Evolutionary conservation across 1,284 basidiomycete genomes (phyloP).

Genomic region (Apiotrichum brassicae): DNA sequence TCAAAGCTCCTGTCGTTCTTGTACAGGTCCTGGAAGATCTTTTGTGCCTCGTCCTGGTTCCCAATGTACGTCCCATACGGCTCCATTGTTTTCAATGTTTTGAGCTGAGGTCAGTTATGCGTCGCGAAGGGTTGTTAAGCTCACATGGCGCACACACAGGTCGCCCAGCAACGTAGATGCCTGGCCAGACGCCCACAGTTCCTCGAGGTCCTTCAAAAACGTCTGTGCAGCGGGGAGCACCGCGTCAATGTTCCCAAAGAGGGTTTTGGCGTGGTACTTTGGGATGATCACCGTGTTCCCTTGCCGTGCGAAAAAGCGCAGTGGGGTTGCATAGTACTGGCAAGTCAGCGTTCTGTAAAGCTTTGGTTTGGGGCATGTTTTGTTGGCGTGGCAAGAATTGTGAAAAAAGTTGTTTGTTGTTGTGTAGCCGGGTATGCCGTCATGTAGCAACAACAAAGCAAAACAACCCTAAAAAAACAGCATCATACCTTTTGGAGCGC

Average conservation of each 20-base stretch:
- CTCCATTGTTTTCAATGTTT: constrained; percentile 72
- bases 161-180: constrained; percentile 67
- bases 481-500: constrained; percentile 39
- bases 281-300: constrained; percentile 81
- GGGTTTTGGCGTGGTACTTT: constrained; percentile 79
- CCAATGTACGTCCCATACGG: constrained; percentile 85
- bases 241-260: constrained; percentile 90
- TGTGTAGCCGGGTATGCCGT: too few species aligned
- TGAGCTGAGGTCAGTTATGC: constrained; percentile 51
- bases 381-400: too few species aligned
- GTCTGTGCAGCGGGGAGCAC: constrained; percentile 80
- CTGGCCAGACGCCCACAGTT: constrained; percentile 55
- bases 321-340: constrained; percentile 77
- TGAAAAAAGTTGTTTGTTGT: too few species aligned
- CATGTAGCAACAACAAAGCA: background rate
- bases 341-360: background rate
- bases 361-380: background rate
- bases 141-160: constrained; percentile 68
- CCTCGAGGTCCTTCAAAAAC: constrained; percentile 77
- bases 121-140: constrained; percentile 13
- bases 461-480: background rate
- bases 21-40: constrained; percentile 76
- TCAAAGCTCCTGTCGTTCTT: constrained; percentile 68
- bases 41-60: constrained; percentile 88
- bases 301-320: constrained; percentile 74